Evolutionary conservation across 495 filamentous ascomycete genomes (phyloP).

Genomic region (Sabuloglossum arenarium): DNA sequence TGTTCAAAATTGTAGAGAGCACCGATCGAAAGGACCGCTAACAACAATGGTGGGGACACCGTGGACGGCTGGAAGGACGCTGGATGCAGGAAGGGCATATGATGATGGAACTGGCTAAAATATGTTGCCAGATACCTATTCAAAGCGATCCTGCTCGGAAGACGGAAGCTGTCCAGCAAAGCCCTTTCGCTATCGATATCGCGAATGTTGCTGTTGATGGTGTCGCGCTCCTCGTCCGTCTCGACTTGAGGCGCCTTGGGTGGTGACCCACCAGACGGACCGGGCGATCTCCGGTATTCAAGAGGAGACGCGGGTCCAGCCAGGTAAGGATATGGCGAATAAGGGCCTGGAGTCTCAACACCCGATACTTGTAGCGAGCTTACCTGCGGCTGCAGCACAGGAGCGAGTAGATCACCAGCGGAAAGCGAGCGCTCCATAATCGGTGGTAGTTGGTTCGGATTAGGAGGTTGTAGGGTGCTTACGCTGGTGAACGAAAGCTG

Average conservation of each 20-base stretch:
- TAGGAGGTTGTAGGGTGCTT: conserved; percentile 27
- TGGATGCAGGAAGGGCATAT: conserved; percentile 89
- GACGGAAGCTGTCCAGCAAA: conserved; percentile 75
- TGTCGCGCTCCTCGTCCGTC: conserved; percentile 60
- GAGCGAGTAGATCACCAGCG: conserved; percentile 25
- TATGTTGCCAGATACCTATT: conserved; percentile 89
- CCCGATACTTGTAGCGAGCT: conserved; percentile 47
- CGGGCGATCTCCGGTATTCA: conserved; percentile 45
- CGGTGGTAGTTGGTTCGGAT: conserved; percentile 38
- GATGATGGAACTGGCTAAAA: conserved; percentile 92
- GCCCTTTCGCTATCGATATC: conserved; percentile 55
- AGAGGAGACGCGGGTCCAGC: conserved; percentile 50
- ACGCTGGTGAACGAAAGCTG: conserved; percentile 32
- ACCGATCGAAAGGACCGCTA: conserved; percentile 88
- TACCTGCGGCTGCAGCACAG: conserved; percentile 43
- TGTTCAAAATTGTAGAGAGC: conserved; percentile 94
- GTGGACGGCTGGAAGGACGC: conserved; percentile 69
- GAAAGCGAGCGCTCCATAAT: conserved; percentile 44
- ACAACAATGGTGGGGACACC: conserved; percentile 58
- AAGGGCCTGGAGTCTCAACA: conserved; percentile 56
- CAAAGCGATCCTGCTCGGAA: conserved; percentile 52
- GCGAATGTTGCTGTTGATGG: conserved; percentile 70
- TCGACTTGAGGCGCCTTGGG: conserved; percentile 22
- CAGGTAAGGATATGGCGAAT: conserved; percentile 60
- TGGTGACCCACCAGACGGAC: conserved; percentile 19